Evolutionary conservation across 2,329 filamentous ascomycete species (phyloP).

Genomic region (Aspergillus persii): DNA sequence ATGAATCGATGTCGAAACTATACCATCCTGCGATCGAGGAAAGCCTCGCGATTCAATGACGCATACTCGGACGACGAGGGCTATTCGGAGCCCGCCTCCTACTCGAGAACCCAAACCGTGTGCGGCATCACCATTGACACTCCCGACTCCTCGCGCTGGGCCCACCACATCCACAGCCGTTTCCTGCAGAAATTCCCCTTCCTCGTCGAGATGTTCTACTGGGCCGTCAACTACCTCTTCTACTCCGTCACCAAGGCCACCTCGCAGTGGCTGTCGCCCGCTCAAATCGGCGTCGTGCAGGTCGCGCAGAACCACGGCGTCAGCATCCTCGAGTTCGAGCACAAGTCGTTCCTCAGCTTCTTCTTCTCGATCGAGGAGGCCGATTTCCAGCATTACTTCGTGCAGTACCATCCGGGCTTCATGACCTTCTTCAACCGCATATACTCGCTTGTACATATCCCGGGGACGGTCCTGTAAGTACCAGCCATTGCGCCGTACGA

Average conservation of each 20-base stretch:
- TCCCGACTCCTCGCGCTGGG: conserved; percentile 62
- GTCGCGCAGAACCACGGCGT: conserved; percentile 47
- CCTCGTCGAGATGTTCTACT: conserved; percentile 72
- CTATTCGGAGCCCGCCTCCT: conserved; percentile 40
- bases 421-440: conserved; percentile 50
- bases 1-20: conserved; percentile 48
- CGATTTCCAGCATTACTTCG: conserved; percentile 47
- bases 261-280: conserved; percentile 50
- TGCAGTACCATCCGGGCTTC: conserved; percentile 40
- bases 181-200: conserved; percentile 68
- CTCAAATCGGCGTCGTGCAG: conserved; percentile 49
- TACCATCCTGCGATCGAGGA: conserved; percentile 36
- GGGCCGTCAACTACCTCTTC: conserved; percentile 64
- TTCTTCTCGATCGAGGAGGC: conserved; percentile 43
- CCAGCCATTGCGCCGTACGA: conserved; percentile 8
- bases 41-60: neutral
- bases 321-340: conserved; percentile 46
- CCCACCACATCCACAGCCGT: conserved; percentile 58
- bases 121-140: conserved; percentile 50
- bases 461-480: conserved; percentile 50
- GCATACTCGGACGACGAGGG: conserved; percentile 29
- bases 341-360: conserved; percentile 38
- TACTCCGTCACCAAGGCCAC: conserved; percentile 59
- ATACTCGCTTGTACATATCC: conserved; percentile 53
- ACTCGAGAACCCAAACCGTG: conserved; percentile 26